Evolutionary conservation across 306 rosid genomes (phyloP).

Genomic region (Pyrus communis): DNA sequence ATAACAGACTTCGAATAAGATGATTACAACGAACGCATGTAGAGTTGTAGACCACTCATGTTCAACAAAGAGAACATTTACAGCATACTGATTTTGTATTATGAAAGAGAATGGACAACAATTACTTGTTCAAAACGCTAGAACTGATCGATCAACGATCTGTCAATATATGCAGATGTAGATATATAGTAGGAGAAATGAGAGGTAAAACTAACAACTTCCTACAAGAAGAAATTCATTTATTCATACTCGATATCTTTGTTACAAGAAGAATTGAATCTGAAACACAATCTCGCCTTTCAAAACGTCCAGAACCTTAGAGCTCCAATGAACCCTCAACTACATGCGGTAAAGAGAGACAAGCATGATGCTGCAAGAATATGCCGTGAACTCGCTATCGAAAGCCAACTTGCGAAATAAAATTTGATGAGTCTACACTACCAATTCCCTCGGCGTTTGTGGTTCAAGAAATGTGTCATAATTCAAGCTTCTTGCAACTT

Average conservation of each 20-base stretch:
- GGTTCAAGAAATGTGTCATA: constrained; percentile 46
- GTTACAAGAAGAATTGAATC: constrained; percentile 22
- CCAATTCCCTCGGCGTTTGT: constrained; percentile 43
- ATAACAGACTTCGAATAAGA: not conserved
- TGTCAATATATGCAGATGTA: not conserved
- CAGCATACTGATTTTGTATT: not conserved
- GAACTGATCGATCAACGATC: too few species aligned
- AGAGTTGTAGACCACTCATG: not conserved
- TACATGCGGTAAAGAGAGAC: constrained; percentile 17
- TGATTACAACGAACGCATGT: not conserved
- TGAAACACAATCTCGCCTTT: constrained; percentile 22
- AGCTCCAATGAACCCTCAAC: constrained; percentile 20
- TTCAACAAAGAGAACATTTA: not conserved
- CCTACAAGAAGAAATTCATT: not conserved
- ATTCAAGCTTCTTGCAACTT: constrained; percentile 76
- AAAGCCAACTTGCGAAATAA: constrained; percentile 5
- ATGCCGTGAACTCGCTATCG: constrained; percentile 13
- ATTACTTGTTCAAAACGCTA: not conserved
- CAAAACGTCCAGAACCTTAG: constrained; percentile 21
- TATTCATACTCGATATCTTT: constrained; percentile 13
- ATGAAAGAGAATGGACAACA: not conserved
- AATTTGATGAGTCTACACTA: constrained; percentile 23
- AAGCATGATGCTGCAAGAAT: constrained; percentile 8
- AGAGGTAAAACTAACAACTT: not conserved
- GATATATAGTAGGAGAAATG: not conserved